Percentiles rank a stretch among this genome's conserved stretches.
Conservation (phyloP, 371 early-diverging fungal genomes). For the Mucor ambiguus region DNA sequence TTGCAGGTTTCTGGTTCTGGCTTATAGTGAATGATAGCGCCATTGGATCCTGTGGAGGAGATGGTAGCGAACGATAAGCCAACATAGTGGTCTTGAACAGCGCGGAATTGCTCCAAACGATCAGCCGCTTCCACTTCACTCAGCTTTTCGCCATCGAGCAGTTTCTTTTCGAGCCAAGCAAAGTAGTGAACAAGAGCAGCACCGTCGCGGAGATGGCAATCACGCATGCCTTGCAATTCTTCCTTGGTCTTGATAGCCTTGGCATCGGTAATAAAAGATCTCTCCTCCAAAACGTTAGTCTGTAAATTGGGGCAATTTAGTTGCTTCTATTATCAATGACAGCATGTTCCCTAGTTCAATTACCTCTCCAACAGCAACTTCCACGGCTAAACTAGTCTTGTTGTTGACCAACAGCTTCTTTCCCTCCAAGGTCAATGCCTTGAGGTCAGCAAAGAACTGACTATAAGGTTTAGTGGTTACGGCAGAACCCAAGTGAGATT, state of each 20-base stretch:
- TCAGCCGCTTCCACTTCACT: slow-evolving; percentile 84
- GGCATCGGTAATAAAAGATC: slow-evolving; percentile 75
- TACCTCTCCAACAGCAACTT: slow-evolving; percentile 63
- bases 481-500: slow-evolving; percentile 46
- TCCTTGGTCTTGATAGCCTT: slow-evolving; percentile 95
- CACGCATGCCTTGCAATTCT: slow-evolving; percentile 95
- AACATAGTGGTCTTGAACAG: slow-evolving; percentile 73
- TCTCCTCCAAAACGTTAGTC: slow-evolving; percentile 52
- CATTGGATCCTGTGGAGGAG: slow-evolving; percentile 94
- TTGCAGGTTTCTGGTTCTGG: slow-evolving; percentile 78
- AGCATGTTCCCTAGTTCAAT: not conserved
- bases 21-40: slow-evolving; percentile 99
- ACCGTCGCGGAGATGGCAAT: slow-evolving; percentile 94
- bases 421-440: slow-evolving; percentile 28
- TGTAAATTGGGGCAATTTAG: slow-evolving; percentile 57
- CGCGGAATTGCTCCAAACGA: slow-evolving; percentile 73
- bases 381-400: slow-evolving; percentile 74
- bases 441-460: slow-evolving; percentile 76
- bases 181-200: slow-evolving; percentile 92
- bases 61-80: slow-evolving; percentile 98
- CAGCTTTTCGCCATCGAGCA: slow-evolving; percentile 61
- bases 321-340: slow-evolving; percentile 53
- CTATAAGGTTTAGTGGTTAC: slow-evolving; percentile 71
- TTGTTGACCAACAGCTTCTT: slow-evolving; percentile 51
- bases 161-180: slow-evolving; percentile 94